A percentile compares a stretch with the other conserved stretches of the same genome.
Conservation (phyloP, 805 yeast genomes). For the Saturnispora bothae region DNA sequence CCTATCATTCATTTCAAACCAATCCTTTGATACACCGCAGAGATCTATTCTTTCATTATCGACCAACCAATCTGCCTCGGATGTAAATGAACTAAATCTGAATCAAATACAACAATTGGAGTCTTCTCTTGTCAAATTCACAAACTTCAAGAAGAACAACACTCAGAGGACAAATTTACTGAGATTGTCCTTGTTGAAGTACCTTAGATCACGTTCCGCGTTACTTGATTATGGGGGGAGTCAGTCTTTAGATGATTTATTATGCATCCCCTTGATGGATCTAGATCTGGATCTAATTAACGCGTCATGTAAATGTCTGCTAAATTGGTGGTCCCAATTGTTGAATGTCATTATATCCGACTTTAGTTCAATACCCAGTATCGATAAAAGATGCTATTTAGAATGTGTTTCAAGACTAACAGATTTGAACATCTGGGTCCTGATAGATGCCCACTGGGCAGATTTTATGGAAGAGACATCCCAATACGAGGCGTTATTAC, state of each 20-base stretch:
- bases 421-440: conserved; percentile 37
- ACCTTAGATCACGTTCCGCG: conserved; percentile 23
- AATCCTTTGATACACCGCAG: background rate
- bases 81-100: conserved; percentile 3
- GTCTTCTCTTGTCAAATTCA: conserved; percentile 34
- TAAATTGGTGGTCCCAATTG: conserved; percentile 48
- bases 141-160: conserved; percentile 27
- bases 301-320: conserved; percentile 15
- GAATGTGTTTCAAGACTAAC: conserved; percentile 45
- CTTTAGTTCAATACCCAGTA: conserved; percentile 28
- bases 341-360: conserved; percentile 24
- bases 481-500: conserved; percentile 29
- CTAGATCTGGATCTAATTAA: conserved; percentile 8
- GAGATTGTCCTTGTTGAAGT: conserved; percentile 37
- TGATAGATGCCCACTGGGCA: conserved; percentile 4
- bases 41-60: conserved; percentile 10
- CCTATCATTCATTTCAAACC: background rate
- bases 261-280: conserved; percentile 6
- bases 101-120: conserved; percentile 30
- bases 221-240: background rate
- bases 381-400: conserved; percentile 42
- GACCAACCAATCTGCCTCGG: conserved; percentile 1
- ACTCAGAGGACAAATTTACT: conserved; percentile 36
- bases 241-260: conserved; percentile 6
- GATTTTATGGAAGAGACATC: conserved; percentile 16